Evolutionary conservation across 2,329 filamentous ascomycete species (phyloP).

Genomic region (Hymenoscyphus occultus): DNA sequence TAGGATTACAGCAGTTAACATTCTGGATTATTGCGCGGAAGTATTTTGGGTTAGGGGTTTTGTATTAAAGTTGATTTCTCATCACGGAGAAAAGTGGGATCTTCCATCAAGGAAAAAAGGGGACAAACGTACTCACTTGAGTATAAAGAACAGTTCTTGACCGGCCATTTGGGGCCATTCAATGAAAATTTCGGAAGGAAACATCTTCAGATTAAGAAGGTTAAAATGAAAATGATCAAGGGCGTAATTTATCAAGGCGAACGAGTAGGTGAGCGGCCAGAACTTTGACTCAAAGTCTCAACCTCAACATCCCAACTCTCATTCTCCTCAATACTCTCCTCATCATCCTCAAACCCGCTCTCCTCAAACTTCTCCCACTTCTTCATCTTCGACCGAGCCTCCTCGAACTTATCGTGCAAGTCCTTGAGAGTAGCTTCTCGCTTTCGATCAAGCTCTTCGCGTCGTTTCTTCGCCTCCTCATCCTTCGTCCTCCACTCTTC

Average conservation of each 20-base stretch:
- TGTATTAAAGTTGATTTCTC: not conserved
- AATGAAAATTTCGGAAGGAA: not conserved
- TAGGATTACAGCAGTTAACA: not conserved
- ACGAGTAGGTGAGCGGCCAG: no score
- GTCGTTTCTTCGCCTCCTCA: not conserved
- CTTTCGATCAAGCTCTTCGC: not conserved
- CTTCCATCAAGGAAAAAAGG: not conserved
- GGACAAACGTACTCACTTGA: not conserved
- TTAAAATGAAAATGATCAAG: not conserved
- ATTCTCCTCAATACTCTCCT: not conserved
- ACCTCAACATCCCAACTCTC: constrained; percentile 4
- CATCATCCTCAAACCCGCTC: not conserved
- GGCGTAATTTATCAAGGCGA: not conserved
- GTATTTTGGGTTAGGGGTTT: not conserved
- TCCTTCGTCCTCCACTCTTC: not conserved
- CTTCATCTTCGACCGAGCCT: not conserved
- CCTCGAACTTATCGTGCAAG: not conserved
- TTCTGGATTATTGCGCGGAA: not conserved
- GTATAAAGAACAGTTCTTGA: not conserved
- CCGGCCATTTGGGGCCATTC: not conserved
- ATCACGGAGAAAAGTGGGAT: not conserved
- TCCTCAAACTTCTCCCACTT: not conserved
- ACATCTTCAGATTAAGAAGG: not conserved
- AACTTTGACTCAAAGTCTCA: not conserved
- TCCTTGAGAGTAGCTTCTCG: not conserved